Percentiles rank a stretch among this genome's conserved stretches.
phyloP scores from a whole-genome alignment of 768 basidiomycete genomes.

The Naematelia encephala region DNA sequence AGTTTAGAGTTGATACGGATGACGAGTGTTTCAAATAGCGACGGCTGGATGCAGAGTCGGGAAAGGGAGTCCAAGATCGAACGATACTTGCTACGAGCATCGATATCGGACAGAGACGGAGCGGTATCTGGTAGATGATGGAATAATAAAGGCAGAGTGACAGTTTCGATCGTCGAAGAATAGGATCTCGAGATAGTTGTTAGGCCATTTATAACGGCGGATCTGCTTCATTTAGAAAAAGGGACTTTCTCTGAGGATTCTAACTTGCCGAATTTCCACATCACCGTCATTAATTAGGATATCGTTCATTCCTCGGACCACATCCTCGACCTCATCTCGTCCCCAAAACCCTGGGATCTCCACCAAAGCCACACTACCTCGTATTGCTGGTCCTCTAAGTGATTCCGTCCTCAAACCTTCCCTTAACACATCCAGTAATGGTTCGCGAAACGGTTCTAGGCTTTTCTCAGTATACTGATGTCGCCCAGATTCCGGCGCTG shows the following conservation, averaged over 20 bases:
- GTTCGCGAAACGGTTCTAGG: conserved; percentile 68
- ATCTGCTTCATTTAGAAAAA: conserved; percentile 33
- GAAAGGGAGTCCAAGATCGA: conserved; percentile 66
- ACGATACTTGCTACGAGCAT: conserved; percentile 65
- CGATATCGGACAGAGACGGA: conserved; percentile 58
- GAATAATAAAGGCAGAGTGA: conserved; percentile 79
- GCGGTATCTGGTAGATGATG: conserved; percentile 66
- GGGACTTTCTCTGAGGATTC: too few relatives aligned
- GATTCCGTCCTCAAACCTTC: conserved; percentile 41
- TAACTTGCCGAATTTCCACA: conserved; percentile 51
- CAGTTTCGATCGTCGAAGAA: conserved; percentile 65
- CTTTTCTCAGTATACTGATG: conserved; percentile 47
- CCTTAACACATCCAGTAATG: conserved; percentile 53
- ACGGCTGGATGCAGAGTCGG: conserved; percentile 66
- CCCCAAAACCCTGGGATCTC: conserved; percentile 63
- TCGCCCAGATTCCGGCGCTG: conserved; percentile 13
- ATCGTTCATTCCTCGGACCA: conserved; percentile 73
- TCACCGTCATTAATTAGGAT: conserved; percentile 62
- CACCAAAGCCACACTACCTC: conserved; percentile 55
- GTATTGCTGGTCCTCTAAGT: conserved; percentile 27
- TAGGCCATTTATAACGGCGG: conserved; percentile 43
- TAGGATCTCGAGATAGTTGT: conserved; percentile 54
- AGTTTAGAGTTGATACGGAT: conserved; percentile 73
- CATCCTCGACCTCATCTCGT: conserved; percentile 70
- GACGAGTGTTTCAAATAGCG: conserved; percentile 80